Conservation (phyloP, 2,329 filamentous ascomycete genomes). For the Botryotinia narcissicola region DNA sequence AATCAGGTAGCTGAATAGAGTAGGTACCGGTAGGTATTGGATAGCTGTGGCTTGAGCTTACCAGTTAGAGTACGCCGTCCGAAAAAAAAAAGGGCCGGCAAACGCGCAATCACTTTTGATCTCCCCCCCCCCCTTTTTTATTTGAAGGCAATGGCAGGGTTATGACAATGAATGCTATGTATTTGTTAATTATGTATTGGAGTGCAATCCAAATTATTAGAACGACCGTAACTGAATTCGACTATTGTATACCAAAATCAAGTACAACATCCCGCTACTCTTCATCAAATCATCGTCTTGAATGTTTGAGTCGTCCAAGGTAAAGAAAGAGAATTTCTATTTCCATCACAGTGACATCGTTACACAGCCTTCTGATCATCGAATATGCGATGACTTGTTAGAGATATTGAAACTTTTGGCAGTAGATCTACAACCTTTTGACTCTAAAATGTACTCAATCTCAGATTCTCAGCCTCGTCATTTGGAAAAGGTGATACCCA, state of each 20-base stretch:
- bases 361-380: constrained; percentile 1
- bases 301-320: neutral
- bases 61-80: neutral
- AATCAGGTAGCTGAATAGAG: neutral
- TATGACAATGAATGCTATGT: neutral
- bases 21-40: neutral
- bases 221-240: neutral
- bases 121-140: neutral
- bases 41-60: neutral
- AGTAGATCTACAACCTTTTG: constrained; percentile 1
- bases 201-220: neutral
- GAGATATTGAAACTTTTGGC: neutral
- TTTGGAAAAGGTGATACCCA: neutral
- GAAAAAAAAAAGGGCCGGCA: constrained; percentile 2
- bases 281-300: neutral
- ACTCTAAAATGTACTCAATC: neutral
- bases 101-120: constrained; percentile 14
- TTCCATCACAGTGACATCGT: neutral
- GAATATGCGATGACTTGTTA: neutral
- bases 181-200: neutral
- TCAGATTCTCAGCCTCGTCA: constrained; percentile 12
- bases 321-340: neutral
- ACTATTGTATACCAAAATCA: neutral
- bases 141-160: neutral
- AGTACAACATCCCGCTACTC: neutral